Conservation (phyloP, 345 rosid species). For the Populus davidiana region DNA sequence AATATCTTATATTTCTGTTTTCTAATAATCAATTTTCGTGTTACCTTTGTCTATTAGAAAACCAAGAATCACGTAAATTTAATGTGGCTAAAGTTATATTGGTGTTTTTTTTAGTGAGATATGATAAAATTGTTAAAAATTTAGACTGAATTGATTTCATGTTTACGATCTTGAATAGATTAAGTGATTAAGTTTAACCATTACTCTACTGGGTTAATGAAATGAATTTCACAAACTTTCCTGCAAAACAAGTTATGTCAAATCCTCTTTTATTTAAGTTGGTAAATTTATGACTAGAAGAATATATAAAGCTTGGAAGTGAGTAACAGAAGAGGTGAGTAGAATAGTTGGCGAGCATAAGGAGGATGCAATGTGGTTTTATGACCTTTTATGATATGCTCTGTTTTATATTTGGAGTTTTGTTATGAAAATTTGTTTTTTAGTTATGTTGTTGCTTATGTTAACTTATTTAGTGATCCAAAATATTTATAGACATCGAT, state of each 20-base stretch:
- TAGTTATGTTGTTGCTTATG: not conserved
- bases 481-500: not conserved
- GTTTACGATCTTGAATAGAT: not conserved
- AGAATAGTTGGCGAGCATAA: rapidly evolving
- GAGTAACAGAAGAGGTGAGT: not conserved
- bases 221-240: not conserved
- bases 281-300: not conserved
- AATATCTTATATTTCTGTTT: too few species aligned
- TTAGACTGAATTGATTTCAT: not conserved
- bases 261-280: too few species aligned
- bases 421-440: not conserved
- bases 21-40: too few species aligned
- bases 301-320: not conserved
- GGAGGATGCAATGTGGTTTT: too few species aligned
- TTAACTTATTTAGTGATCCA: not conserved
- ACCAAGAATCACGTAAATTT: too few species aligned
- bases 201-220: not conserved
- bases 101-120: too few species aligned
- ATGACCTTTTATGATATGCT: not conserved
- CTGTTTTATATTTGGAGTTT: rapidly evolving
- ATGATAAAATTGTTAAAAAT: not conserved
- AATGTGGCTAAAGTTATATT: too few species aligned
- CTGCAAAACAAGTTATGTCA: rapidly evolving
- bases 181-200: rapidly evolving
- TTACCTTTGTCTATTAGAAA: too few species aligned